Base-by-base conservation (phyloP, 768 basidiomycete species). In the Pleurotus citrinopileatus region DNA sequence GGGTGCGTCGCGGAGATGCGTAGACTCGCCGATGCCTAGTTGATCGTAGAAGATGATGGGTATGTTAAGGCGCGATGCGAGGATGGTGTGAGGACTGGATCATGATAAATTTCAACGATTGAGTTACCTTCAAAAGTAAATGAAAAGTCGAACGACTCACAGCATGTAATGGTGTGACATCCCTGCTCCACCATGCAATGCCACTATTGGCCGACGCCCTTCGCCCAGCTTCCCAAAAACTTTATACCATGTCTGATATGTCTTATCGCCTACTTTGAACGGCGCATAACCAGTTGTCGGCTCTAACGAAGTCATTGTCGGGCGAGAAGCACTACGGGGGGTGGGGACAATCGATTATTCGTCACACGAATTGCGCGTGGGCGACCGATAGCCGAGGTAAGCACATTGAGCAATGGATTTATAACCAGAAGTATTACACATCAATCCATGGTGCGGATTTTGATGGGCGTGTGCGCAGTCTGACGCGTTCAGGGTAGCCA, bases 21-120 rank as follows among this genome's bases (percentile, higher is more conserved):
- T 81, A 12, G 82, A 84, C 19, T 65, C 63, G n/a, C 80, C 81
- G 53, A 65, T 72, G 6, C 82, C 82, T 42, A 84, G 55, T 59
- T 84, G 83, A 60, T 82, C 80, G 64, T 84, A 83, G 42, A 82
- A 59, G 37, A 85, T 60, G 59, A 83, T 69, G 13, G 81, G 80
- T 1, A 34, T n/a, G 3, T 34, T 34, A n/a, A 34, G 32, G n/a
- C 32, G 32, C n/a, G 9, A 10, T n/a, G 32, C 32, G 10, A 34
- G 32, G 42, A 77, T 78, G 26, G 57, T 40, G 51, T 67, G 59
- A 7, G 63, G 57, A 4, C 56, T 53, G 23, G 71, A 67, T 75
- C 73, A 32, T 69, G 62, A 56, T 76, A 57, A 29, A 67, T 55
- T n/a, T n/a, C n/a, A n/a, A n/a, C n/a, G n/a, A n/a, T n/a, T n/a